These are phyloP conservation scores for Jaapia argillacea DNA, from an alignment of 768 basidiomycete species.

Conservation along the genomic window DNA sequence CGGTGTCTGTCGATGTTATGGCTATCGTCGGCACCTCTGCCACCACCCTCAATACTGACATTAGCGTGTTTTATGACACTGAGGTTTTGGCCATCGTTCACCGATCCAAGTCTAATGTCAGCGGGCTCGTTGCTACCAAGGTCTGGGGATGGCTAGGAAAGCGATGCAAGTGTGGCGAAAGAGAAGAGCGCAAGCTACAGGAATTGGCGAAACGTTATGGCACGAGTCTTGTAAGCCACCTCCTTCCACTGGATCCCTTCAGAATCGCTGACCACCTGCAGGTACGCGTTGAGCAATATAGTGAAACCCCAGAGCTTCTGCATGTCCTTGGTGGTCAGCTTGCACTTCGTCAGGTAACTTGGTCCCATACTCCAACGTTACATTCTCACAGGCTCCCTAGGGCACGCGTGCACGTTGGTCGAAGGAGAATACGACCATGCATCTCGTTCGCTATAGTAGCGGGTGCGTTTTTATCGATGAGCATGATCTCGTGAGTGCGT, in stretches of 20 bases:
- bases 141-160: constrained; percentile 76
- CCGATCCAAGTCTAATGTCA: constrained; percentile 54
- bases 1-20: constrained; percentile 70
- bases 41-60: constrained; percentile 32
- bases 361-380: background rate
- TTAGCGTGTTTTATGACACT: constrained; percentile 59
- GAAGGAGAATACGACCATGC: constrained; percentile 76
- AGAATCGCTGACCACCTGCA: too few species aligned
- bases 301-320: constrained; percentile 57
- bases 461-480: constrained; percentile 60
- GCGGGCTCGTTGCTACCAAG: constrained; percentile 53
- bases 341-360: constrained; percentile 61
- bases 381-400: constrained; percentile 23
- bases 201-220: constrained; percentile 71
- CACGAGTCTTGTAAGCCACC: constrained; percentile 41
- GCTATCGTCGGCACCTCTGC: constrained; percentile 42
- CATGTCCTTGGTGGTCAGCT: constrained; percentile 56
- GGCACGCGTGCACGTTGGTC: constrained; percentile 70
- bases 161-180: constrained; percentile 38
- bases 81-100: constrained; percentile 64
- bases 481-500: constrained; percentile 48
- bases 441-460: constrained; percentile 44
- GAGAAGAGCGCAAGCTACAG: constrained; percentile 54
- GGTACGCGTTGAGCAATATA: constrained; percentile 41
- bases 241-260: too few species aligned